phyloP scores from a whole-genome alignment of 1,284 basidiomycete genomes.

The Volvariella surrecta region DNA sequence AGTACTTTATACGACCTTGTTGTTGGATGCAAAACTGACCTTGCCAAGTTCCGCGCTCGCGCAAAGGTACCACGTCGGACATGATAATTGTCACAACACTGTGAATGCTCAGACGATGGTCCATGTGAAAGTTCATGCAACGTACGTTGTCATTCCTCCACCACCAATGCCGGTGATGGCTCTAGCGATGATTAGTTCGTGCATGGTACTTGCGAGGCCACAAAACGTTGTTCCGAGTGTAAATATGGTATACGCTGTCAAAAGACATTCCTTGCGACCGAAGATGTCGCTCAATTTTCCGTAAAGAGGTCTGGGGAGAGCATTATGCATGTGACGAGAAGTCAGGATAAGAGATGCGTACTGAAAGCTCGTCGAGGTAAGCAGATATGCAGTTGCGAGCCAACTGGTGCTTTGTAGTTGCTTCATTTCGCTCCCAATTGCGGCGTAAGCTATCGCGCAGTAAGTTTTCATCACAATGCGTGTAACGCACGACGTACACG shows the following conservation, averaged over 20 bases:
- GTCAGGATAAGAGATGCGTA: conserved; percentile 23
- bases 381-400: conserved; percentile 57
- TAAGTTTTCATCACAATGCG: neutral
- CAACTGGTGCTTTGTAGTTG: conserved; percentile 58
- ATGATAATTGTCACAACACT: conserved; percentile 55
- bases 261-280: conserved; percentile 48
- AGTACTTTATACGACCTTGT: too few relatives aligned
- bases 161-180: conserved; percentile 56
- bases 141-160: conserved; percentile 56
- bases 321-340: neutral
- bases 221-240: conserved; percentile 45
- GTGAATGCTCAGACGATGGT: neutral
- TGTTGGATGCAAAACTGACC: conserved; percentile 22
- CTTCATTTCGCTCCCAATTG: conserved; percentile 54
- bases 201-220: conserved; percentile 46
- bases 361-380: conserved; percentile 56
- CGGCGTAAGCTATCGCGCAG: conserved; percentile 36
- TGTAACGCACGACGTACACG: conserved; percentile 23
- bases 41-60: conserved; percentile 56
- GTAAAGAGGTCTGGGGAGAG: conserved; percentile 40
- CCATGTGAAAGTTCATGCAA: neutral
- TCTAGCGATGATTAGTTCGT: conserved; percentile 44
- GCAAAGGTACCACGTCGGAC: conserved; percentile 52
- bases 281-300: conserved; percentile 63
- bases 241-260: conserved; percentile 48